phyloP scores from a whole-genome alignment of 257 asterid genomes.

The Solanum dulcamara region DNA sequence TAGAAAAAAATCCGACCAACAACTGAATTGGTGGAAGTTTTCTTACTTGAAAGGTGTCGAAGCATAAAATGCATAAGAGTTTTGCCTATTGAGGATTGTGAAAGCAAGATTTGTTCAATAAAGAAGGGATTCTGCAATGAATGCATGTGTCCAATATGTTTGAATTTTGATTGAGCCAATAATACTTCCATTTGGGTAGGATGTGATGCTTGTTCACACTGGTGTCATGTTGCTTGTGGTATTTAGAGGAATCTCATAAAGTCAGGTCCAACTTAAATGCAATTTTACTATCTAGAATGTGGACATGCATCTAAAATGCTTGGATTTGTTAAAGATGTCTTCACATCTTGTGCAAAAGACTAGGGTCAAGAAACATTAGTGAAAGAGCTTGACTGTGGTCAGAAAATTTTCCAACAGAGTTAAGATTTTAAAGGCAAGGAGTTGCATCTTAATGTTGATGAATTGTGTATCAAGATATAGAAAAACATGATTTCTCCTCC shows the following conservation, averaged over 20 bases:
- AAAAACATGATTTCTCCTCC: constrained; percentile 49
- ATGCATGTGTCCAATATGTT: constrained; percentile 94
- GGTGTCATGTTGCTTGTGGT: constrained; percentile 93
- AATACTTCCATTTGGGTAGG: constrained; percentile 98
- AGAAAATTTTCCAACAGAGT: constrained; percentile 54
- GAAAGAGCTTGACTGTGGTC: constrained; percentile 81
- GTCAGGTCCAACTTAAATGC: constrained; percentile 87
- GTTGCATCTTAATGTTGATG: constrained; percentile 55
- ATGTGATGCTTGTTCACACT: constrained; percentile 90
- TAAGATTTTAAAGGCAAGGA: constrained; percentile 79
- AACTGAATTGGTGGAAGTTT: constrained; percentile 59
- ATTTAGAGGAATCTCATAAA: constrained; percentile 57
- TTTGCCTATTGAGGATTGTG: constrained; percentile 86
- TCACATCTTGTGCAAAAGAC: constrained; percentile 55
- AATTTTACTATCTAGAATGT: constrained; percentile 80
- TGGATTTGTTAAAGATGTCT: constrained; percentile 91
- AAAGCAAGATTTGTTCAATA: constrained; percentile 72
- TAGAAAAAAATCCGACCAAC: constrained; percentile 29
- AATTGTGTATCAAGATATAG: constrained; percentile 48
- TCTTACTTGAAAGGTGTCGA: constrained; percentile 72
- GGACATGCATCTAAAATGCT: constrained; percentile 85
- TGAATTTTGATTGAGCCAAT: constrained; percentile 74
- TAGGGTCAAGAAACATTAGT: constrained; percentile 58
- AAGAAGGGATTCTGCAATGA: constrained; percentile 92
- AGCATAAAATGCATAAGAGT: constrained; percentile 63